Percentiles rank a stretch among this genome's conserved stretches.
Evolutionary conservation across 257 asterid species (phyloP).

Genomic region (Parsonsia alboflavescens): DNA sequence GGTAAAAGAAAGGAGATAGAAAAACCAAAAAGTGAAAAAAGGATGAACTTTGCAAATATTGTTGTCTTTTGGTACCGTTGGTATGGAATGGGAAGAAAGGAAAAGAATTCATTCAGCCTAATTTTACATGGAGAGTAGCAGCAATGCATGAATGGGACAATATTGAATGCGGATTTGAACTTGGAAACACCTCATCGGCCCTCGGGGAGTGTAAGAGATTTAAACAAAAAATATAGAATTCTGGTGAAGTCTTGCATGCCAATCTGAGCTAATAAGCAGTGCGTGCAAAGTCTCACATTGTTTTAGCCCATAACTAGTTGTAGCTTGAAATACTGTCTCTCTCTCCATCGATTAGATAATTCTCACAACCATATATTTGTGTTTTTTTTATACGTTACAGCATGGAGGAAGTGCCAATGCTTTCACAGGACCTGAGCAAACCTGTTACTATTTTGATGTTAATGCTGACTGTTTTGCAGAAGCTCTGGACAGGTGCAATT

Average conservation of each 20-base stretch:
- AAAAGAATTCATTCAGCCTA: background rate
- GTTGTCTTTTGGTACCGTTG: background rate
- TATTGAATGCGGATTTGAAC: background rate
- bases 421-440: slow-evolving; percentile 76
- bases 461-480: slow-evolving; percentile 85
- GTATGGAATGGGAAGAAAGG: background rate
- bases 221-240: background rate
- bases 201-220: no score
- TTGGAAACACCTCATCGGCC: background rate
- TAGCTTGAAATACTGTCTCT: background rate
- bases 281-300: background rate
- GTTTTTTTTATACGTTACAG: slow-evolving; percentile 26
- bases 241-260: background rate
- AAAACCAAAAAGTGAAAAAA: background rate
- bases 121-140: background rate
- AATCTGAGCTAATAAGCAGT: background rate
- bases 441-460: slow-evolving; percentile 84
- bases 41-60: background rate
- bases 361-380: background rate
- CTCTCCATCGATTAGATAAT: background rate
- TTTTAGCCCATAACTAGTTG: background rate
- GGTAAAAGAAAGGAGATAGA: background rate
- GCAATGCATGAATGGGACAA: background rate
- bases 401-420: slow-evolving; percentile 99
- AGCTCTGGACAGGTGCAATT: slow-evolving; percentile 82